Conservation (phyloP, 345 rosid species). For the Populus nigra region DNA sequence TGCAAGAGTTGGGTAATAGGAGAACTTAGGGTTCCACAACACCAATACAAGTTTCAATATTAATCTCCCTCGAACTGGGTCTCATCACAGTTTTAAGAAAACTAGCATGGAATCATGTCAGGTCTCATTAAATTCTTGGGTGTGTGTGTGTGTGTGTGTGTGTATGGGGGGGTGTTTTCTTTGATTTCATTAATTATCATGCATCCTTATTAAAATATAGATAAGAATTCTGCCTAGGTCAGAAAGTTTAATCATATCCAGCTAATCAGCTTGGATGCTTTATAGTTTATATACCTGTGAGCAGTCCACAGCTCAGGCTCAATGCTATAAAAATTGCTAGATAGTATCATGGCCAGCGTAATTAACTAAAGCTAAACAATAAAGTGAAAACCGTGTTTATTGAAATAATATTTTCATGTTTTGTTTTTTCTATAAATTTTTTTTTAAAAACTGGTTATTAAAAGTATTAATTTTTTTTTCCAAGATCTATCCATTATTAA, state of each 20-base stretch:
- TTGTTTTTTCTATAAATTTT: too few species aligned
- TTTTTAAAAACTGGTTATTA: too few species aligned
- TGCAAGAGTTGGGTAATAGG: conserved; percentile 27
- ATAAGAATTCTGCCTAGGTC: not conserved
- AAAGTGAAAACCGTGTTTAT: too few species aligned
- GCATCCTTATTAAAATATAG: not conserved
- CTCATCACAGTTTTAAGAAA: conserved; percentile 13
- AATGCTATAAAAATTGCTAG: not conserved
- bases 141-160: not conserved
- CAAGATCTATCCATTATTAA: too few species aligned
- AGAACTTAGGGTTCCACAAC: conserved; percentile 35
- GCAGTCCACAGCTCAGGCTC: not conserved
- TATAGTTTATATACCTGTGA: not conserved
- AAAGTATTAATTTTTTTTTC: too few species aligned
- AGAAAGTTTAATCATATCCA: not conserved
- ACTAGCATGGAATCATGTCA: conserved; percentile 34
- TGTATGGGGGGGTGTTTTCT: not conserved
- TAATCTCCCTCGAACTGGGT: conserved; percentile 23
- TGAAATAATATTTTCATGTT: too few species aligned
- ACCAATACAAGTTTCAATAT: conserved; percentile 20
- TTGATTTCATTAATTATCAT: not conserved
- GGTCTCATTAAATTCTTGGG: conserved; percentile 35
- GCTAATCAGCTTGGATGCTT: not conserved
- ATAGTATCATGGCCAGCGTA: not conserved
- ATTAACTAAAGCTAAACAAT: too few species aligned